These are phyloP conservation scores for Penicillium paneum DNA, from an alignment of 2,329 filamentous ascomycete species.

Conservation along the genomic window DNA sequence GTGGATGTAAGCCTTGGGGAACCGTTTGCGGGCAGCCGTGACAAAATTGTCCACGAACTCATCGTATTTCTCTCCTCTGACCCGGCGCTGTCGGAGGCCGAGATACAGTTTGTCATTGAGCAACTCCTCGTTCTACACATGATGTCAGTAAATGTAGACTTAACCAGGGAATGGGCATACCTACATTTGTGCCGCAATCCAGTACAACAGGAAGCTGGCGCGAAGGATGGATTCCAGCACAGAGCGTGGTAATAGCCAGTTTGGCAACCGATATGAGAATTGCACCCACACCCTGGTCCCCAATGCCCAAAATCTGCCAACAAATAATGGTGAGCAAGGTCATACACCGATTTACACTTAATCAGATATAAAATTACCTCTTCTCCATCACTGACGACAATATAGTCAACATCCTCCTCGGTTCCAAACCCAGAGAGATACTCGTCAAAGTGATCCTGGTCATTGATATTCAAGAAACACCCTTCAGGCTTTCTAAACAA, in stretches of 20 bases:
- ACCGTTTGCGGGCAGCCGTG: conserved; percentile 62
- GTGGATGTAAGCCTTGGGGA: conserved; percentile 78
- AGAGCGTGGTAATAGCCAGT: conserved; percentile 75
- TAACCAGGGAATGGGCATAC: not conserved
- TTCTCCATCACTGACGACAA: conserved; percentile 74
- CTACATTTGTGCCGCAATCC: conserved; percentile 75
- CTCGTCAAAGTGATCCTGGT: conserved; percentile 63
- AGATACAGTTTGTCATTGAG: conserved; percentile 76
- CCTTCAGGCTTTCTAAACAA: conserved; percentile 76
- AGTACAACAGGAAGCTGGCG: conserved; percentile 76
- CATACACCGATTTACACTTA: too few species aligned
- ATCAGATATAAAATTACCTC: conserved; percentile 32
- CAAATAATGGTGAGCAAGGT: conserved; percentile 28
- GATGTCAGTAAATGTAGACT: not conserved
- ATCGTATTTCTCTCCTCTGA: conserved; percentile 70
- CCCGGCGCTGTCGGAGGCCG: conserved; percentile 65
- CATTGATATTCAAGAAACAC: conserved; percentile 73
- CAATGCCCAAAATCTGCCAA: conserved; percentile 77
- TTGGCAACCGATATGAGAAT: conserved; percentile 84
- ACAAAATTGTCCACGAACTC: conserved; percentile 74
- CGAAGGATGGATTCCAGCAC: conserved; percentile 79
- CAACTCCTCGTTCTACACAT: conserved; percentile 61
- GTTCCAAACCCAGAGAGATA: conserved; percentile 66
- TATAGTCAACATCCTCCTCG: conserved; percentile 77
- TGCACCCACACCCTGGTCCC: conserved; percentile 81